Evolutionary conservation across 176 grass and related monocot species (phyloP).

Genomic region (Rhynchospora breviuscula): DNA sequence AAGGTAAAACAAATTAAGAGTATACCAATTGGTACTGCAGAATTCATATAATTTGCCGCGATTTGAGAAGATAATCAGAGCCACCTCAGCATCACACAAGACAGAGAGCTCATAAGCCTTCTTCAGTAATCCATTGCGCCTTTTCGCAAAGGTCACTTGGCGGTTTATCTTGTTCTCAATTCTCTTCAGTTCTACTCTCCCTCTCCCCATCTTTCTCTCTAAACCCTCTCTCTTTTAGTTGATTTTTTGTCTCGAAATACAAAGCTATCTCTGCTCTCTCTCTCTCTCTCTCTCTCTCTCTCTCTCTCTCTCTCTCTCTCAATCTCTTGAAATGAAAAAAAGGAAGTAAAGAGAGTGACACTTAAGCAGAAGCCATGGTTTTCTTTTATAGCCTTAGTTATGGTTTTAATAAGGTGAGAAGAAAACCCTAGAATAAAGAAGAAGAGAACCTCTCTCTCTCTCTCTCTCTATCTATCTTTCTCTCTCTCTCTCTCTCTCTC

Average conservation of each 20-base stretch:
- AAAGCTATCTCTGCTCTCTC: neutral
- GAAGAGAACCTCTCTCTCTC: neutral
- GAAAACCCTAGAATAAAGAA: slow-evolving; percentile 14
- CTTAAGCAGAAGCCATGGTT: slow-evolving; percentile 15
- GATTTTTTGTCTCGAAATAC: neutral
- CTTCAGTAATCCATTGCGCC: slow-evolving; percentile 82
- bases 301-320: neutral
- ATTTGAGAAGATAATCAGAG: slow-evolving; percentile 93
- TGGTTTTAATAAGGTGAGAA: slow-evolving; percentile 6
- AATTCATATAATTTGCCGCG: slow-evolving; percentile 93
- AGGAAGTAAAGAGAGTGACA: neutral
- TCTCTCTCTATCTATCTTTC: neutral
- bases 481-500: slow-evolving; percentile 8
- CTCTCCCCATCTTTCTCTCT: slow-evolving; percentile 63
- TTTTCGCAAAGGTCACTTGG: slow-evolving; percentile 94
- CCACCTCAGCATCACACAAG: slow-evolving; percentile 86
- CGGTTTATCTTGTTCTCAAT: slow-evolving; percentile 99
- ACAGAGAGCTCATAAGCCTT: slow-evolving; percentile 97
- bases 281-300: neutral
- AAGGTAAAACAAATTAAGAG: slow-evolving; percentile 4
- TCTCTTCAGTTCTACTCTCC: slow-evolving; percentile 89
- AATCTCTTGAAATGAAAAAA: neutral
- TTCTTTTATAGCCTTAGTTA: slow-evolving; percentile 16
- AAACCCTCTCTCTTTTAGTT: neutral
- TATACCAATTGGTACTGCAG: slow-evolving; percentile 66